These are phyloP conservation scores for Endocarpon pusillum DNA, from an alignment of 495 filamentous ascomycete genomes.

Conservation along the genomic window DNA sequence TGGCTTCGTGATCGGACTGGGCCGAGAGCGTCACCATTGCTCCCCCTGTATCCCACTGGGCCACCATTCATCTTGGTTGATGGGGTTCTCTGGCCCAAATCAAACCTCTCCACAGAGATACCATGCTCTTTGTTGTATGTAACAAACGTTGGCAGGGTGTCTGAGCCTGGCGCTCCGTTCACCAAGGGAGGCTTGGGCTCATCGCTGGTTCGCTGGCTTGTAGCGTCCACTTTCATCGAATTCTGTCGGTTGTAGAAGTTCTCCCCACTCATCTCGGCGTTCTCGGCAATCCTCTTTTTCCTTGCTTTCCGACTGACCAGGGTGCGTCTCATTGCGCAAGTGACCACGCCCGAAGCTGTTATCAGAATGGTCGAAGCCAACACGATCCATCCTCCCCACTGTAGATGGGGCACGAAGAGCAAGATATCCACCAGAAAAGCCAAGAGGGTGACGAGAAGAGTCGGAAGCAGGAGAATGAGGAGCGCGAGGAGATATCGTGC, in stretches of 20 bases:
- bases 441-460: slow-evolving; percentile 66
- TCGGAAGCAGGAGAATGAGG: slow-evolving; percentile 71
- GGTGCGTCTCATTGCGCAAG: slow-evolving; percentile 93
- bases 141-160: slow-evolving; percentile 57
- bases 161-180: slow-evolving; percentile 29
- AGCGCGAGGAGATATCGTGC: slow-evolving; percentile 70
- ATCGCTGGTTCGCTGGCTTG: slow-evolving; percentile 24
- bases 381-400: slow-evolving; percentile 92
- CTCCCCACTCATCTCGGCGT: slow-evolving; percentile 86
- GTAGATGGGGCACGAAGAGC: slow-evolving; percentile 83
- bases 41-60: no score
- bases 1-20: no score
- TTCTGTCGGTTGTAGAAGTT: slow-evolving; percentile 71
- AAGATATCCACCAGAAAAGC: slow-evolving; percentile 92
- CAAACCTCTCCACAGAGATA: slow-evolving; percentile 54
- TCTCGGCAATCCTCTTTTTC: slow-evolving; percentile 79
- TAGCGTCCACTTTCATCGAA: slow-evolving; percentile 26
- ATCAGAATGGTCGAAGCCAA: slow-evolving; percentile 80
- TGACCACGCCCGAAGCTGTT: slow-evolving; percentile 65
- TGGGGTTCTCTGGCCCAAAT: slow-evolving; percentile 48
- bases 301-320: slow-evolving; percentile 82
- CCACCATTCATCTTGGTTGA: no score
- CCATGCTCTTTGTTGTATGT: slow-evolving; percentile 53
- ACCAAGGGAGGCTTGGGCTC: slow-evolving; percentile 39
- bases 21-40: no score